Base-by-base conservation (phyloP, 2,329 filamentous ascomycete genomes). In the Scedosporium boydii region DNA sequence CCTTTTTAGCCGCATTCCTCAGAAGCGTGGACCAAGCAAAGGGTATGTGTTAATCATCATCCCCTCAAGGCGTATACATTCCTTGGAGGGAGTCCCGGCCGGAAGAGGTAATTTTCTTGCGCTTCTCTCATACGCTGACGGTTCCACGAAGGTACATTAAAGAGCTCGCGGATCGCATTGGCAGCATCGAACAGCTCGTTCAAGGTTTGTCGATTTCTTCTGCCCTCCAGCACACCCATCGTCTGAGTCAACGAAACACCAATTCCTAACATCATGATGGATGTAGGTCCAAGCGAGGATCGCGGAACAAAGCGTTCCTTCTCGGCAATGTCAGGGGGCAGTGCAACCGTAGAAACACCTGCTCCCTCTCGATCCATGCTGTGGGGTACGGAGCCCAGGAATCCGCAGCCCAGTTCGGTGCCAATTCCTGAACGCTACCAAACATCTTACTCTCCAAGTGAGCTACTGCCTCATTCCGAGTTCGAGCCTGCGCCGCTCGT, bases 1-100 rank as follows among this genome's bases (percentile, higher is more conserved):
- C 74, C 82, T 92, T 21, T 96, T 96, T 71, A 96, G 90, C 73
- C 84, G 92, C 59, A 87, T 95, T 61, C 91, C 91, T 1, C 90
- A 95, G 80, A 96, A 95, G 74, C 83, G 90, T 64, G 91, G 92
- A 1, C 91, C 92, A 2, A 95, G 89, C 71, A 96, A 96, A 82
- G 92, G 92, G 82, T 90, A 81, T 69, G 77, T 65, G 14, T 38
- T 38, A 3, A 38, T 38, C 34, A 38, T 38, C 10, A n/a, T n/a
- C 23, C 34, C 10, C 34, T 9, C 9, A 38, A 38, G 34, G 3
- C 10, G 10, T 4, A 38, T 38, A 14, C 34, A 38, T 38, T 38
- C 34, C 34, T 38, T 2, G 9, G 34, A 38, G 34, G 10, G 34
- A 38, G 34, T 38, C 2, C 34, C 34, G 34, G 10, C 34, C 34